Percentiles rank a stretch among this genome's conserved stretches.
These are phyloP conservation scores for Pseudocercospora cruenta DNA, from an alignment of 2,329 filamentous ascomycete genomes.

Conservation along the genomic window DNA sequence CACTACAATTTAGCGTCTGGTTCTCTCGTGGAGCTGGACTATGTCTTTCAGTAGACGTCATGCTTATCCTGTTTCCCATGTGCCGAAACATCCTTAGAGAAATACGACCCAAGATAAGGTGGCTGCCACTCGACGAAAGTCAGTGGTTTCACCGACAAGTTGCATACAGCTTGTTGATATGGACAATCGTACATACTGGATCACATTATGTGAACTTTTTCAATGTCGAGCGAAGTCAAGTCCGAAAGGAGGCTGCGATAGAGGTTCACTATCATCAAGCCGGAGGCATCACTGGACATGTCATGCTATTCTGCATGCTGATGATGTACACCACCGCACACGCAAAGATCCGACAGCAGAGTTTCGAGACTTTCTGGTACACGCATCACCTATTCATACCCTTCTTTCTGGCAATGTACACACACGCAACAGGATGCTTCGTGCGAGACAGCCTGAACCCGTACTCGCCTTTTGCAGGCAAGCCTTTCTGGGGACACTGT, in stretches of 20 bases:
- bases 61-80: slow-evolving; percentile 89
- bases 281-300: slow-evolving; percentile 90
- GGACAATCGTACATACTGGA: slow-evolving; percentile 73
- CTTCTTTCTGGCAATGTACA: slow-evolving; percentile 91
- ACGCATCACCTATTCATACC: slow-evolving; percentile 98
- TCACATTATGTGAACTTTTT: slow-evolving; percentile 98
- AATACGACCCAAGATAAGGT: slow-evolving; percentile 83
- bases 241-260: slow-evolving; percentile 77
- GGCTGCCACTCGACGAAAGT: slow-evolving; percentile 92
- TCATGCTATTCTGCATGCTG: slow-evolving; percentile 99
- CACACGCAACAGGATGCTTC: slow-evolving; percentile 94
- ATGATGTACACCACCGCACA: slow-evolving; percentile 97
- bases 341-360: slow-evolving; percentile 90
- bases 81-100: slow-evolving; percentile 87
- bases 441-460: slow-evolving; percentile 76
- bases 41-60: slow-evolving; percentile 79
- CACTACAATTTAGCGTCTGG: slow-evolving; percentile 87
- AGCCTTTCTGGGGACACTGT: slow-evolving; percentile 86
- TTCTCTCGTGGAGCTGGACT: slow-evolving; percentile 91
- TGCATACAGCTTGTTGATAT: slow-evolving; percentile 85
- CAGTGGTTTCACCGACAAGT: slow-evolving; percentile 96
- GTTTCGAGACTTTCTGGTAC: slow-evolving; percentile 99
- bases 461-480: slow-evolving; percentile 81
- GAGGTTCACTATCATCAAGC: slow-evolving; percentile 90
- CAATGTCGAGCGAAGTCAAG: slow-evolving; percentile 85